phyloP scores from a whole-genome alignment of 371 early-diverging fungal genomes.

The Circinella umbellata region DNA sequence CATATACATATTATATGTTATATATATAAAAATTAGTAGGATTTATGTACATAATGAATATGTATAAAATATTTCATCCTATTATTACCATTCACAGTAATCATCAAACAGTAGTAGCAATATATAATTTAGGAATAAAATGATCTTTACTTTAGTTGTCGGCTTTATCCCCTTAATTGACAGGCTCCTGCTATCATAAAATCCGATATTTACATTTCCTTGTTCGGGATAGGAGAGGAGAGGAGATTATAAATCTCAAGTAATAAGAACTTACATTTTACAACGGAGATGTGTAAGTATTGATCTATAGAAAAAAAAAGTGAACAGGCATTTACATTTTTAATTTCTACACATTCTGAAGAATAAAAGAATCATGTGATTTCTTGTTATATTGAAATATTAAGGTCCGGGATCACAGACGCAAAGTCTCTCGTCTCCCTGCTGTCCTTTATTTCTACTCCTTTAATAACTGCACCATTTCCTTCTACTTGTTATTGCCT shows the following conservation, averaged over 20 bases:
- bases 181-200: slow-evolving; percentile 5
- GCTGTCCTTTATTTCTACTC: background rate
- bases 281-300: too few species aligned
- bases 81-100: too few species aligned
- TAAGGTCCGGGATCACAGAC: slow-evolving; percentile 12
- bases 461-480: background rate
- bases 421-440: background rate
- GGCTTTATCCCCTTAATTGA: slow-evolving; percentile 17
- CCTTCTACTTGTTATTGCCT: too few species aligned
- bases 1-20: too few species aligned
- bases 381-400: background rate
- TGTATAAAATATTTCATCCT: background rate
- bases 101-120: too few species aligned
- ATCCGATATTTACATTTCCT: background rate
- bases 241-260: background rate
- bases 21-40: too few species aligned
- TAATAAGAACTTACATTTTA: too few species aligned
- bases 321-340: background rate
- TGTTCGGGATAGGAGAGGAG: background rate
- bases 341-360: too few species aligned
- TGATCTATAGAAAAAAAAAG: background rate
- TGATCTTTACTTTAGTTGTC: slow-evolving; percentile 5
- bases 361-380: background rate
- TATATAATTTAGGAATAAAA: background rate
- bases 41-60: too few species aligned